Evolutionary conservation across 2,329 filamentous ascomycete genomes (phyloP).

Genomic region (Ascochyta pisi): DNA sequence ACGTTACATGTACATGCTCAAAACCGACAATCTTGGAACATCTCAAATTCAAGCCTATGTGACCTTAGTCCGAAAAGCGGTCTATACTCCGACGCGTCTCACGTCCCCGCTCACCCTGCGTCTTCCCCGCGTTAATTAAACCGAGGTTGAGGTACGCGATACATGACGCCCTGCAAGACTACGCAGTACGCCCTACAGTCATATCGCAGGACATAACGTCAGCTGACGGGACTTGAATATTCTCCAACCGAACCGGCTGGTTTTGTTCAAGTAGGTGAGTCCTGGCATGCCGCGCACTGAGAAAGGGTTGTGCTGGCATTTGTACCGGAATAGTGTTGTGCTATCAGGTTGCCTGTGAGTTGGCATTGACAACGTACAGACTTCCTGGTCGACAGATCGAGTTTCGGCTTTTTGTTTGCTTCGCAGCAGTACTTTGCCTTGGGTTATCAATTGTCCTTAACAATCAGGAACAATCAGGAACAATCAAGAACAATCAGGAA

Average conservation of each 20-base stretch:
- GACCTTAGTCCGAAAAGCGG: not conserved
- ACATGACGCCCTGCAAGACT: slow-evolving; percentile 6
- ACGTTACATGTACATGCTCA: not conserved
- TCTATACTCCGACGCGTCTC: not conserved
- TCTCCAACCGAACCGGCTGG: no score
- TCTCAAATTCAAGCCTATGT: not conserved
- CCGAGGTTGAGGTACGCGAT: slow-evolving; percentile 3
- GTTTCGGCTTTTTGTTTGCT: no score
- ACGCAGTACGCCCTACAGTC: slow-evolving; percentile 6
- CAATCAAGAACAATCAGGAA: no score
- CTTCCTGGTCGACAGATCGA: no score
- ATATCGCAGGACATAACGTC: not conserved
- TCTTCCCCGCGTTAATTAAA: not conserved
- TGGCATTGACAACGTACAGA: not conserved
- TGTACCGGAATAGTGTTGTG: not conserved
- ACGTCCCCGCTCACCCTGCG: slow-evolving; percentile 1
- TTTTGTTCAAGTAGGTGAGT: no score
- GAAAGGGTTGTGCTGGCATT: not conserved
- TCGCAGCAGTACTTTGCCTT: not conserved
- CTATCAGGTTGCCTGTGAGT: not conserved
- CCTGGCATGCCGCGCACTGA: not conserved
- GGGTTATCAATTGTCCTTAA: not conserved
- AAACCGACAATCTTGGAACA: not conserved
- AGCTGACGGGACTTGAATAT: no score
- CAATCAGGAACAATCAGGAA: no score